phyloP scores from a whole-genome alignment of 148 eudicot genomes.

The Chenopodium suecicum region DNA sequence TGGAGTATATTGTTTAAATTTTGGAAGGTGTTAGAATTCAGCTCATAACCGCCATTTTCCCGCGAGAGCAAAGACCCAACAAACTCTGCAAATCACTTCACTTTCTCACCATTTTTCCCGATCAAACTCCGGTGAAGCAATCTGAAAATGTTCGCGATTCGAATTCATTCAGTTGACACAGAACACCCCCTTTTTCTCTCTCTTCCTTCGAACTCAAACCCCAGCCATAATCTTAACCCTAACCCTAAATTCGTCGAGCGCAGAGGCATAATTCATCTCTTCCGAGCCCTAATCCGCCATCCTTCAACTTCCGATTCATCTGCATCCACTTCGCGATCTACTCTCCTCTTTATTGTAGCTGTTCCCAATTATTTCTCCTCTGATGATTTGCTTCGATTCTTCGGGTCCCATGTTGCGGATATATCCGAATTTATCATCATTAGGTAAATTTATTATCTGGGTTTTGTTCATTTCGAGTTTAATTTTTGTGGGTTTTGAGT shows the following conservation, averaged over 20 bases:
- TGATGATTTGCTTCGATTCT: conserved; percentile 66
- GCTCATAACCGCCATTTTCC: neutral
- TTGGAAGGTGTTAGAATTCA: neutral
- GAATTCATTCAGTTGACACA: conserved; percentile 63
- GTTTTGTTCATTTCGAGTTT: neutral
- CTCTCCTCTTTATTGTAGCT: conserved; percentile 63
- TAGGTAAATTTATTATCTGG: conserved; percentile 37
- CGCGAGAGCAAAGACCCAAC: neutral
- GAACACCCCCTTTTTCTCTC: conserved; percentile 47
- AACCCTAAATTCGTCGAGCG: conserved; percentile 43
- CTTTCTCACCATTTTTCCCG: neutral
- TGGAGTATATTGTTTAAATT: no score
- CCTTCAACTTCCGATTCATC: conserved; percentile 37
- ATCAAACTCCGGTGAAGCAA: neutral
- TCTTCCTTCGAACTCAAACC: conserved; percentile 30
- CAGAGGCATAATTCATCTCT: conserved; percentile 70
- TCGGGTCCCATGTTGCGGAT: conserved; percentile 44
- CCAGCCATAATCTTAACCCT: conserved; percentile 24
- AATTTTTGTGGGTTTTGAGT: neutral
- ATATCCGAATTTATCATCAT: conserved; percentile 57
- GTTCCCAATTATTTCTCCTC: conserved; percentile 77
- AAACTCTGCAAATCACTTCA: neutral
- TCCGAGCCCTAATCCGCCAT: conserved; percentile 44
- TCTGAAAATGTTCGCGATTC: conserved; percentile 54
- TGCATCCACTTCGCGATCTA: conserved; percentile 39